Evolutionary conservation across 78 protist species (phyloP).

Genomic region (Dictyostelium intermedium): DNA sequence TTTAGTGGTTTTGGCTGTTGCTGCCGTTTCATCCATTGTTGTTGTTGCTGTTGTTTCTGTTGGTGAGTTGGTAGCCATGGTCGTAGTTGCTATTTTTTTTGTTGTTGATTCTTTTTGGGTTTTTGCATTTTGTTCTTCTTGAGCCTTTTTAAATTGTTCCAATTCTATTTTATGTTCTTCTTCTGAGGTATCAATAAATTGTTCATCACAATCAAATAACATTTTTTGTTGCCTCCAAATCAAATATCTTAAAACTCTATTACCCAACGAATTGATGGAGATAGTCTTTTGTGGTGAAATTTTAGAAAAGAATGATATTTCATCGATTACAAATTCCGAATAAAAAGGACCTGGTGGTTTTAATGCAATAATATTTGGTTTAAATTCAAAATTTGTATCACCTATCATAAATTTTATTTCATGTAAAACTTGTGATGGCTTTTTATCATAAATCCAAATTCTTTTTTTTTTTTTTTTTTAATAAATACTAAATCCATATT

Average conservation of each 20-base stretch:
- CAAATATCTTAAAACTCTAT: not conserved
- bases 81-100: not conserved
- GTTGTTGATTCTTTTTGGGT: not conserved
- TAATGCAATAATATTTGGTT: not conserved
- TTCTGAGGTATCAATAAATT: not conserved
- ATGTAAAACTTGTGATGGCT: not conserved
- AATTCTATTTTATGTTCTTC: not conserved
- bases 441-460: not conserved
- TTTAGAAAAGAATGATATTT: not conserved
- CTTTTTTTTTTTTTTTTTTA: no score
- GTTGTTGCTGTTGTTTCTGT: not conserved
- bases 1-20: not conserved
- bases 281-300: not conserved
- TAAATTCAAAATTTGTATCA: not conserved
- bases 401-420: not conserved
- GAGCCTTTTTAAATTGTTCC: not conserved
- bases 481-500: no score
- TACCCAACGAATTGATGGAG: not conserved
- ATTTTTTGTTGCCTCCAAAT: not conserved
- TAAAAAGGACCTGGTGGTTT: not conserved
- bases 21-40: not conserved
- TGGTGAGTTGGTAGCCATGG: not conserved
- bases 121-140: no score
- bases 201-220: not conserved
- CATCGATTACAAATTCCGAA: not conserved